Conservation (phyloP, 2,329 filamentous ascomycete genomes). For the Pestalotiopsis fici region DNA sequence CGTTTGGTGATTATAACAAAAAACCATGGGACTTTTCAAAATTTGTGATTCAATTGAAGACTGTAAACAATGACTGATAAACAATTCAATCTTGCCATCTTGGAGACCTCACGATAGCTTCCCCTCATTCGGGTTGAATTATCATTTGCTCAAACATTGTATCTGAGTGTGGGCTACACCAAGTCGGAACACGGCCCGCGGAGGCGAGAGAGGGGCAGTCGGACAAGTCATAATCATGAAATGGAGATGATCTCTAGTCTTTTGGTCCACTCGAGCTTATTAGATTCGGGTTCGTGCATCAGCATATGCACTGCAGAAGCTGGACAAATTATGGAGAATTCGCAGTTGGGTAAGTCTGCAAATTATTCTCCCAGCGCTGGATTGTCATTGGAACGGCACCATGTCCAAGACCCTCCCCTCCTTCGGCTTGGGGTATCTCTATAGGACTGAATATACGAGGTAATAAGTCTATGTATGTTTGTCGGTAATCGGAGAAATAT, state of each 20-base stretch:
- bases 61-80: not conserved
- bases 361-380: not conserved
- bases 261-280: not conserved
- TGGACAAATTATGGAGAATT: slow-evolving; percentile 1
- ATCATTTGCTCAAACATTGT: not conserved
- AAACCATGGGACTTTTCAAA: too few relatives aligned
- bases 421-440: not conserved
- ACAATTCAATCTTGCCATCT: not conserved
- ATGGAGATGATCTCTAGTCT: not conserved
- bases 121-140: not conserved
- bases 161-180: not conserved
- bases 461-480: too few relatives aligned
- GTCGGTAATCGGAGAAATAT: slow-evolving; percentile 11
- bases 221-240: not conserved
- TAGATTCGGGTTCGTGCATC: not conserved
- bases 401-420: not conserved
- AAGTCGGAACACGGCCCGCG: slow-evolving; percentile 4
- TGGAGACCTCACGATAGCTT: not conserved
- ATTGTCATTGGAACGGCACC: not conserved
- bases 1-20: too few relatives aligned
- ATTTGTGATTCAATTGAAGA: not conserved
- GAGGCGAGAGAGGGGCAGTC: slow-evolving; percentile 3
- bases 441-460: not conserved
- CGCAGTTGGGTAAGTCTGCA: not conserved
- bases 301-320: slow-evolving; percentile 1